Evolutionary conservation across 2,329 filamentous ascomycete species (phyloP), one percentile per base, ranked within the genome.

Genomic region (Apiospora hydei): DNA sequence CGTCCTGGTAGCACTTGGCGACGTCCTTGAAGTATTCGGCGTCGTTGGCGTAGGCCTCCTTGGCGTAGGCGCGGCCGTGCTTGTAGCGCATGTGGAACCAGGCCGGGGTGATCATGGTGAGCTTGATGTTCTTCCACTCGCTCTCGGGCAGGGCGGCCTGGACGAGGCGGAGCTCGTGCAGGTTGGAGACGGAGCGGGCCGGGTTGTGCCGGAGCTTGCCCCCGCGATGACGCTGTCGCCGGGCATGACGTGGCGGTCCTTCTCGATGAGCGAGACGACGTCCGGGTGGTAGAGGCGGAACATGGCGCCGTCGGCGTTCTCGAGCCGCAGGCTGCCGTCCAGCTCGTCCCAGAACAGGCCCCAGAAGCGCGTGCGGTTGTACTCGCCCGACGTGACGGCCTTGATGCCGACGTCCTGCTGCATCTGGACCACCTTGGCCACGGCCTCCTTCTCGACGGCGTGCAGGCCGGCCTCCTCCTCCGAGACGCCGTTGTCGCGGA

Each of bases 381-480:
- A 95, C 82, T 95, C 93, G 79, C 93, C 93, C 76, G 91, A 91
- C 57, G 88, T 92, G 71, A 94, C 85, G 38, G 88, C 90, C 73
- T 89, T 88, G 79, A 92, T 88, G 67, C 92, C 90, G 1, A 92
- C 85, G 71, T 91, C 87, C 71, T 88, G 87, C 84, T 95, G 93
- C 72, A 91, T 84, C 79, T 91, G 87, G 71, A 94, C 90, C 34
- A 94, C 89, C 14, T 92, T 86, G 64, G 86, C 87, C 75, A 94
- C 89, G 47, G 91, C 86, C 79, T 88, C 86, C 77, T 91, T 88
- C 82, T 95, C 93, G 34, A 92, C 82, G 1, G 85, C 84, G 1
- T 83, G 83, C 13, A 95, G 86, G 3, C 84, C 84, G 41, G 84
- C 68, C 46, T 38, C 86, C 73, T 91, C 87, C 73, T 91, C 87